A percentile compares a stretch with the other conserved stretches of the same genome.
Conservation (phyloP, 192 early-diverging fungal genomes). For the Entomortierella beljakovae region DNA sequence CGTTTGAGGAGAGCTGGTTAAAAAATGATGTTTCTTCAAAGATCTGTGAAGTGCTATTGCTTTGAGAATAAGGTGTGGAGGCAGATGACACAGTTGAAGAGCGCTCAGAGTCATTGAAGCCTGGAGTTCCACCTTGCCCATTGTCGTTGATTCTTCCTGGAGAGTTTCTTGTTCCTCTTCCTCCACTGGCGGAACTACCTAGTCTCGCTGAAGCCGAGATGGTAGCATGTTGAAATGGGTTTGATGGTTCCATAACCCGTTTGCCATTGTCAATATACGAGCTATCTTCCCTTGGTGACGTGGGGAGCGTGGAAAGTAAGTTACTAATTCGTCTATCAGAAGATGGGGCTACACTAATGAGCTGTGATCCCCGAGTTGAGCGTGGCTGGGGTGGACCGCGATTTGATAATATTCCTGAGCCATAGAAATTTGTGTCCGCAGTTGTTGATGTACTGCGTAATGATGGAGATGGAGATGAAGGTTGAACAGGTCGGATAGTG, state of each 20-base stretch:
- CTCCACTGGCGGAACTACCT: not conserved
- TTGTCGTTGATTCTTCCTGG: not conserved
- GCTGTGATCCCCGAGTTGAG: constrained; percentile 39
- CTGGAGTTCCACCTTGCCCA: not conserved
- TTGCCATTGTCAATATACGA: not conserved
- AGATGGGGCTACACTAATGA: constrained; percentile 8
- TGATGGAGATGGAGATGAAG: constrained; percentile 40
- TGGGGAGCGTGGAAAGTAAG: constrained; percentile 4
- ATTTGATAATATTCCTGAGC: constrained; percentile 24
- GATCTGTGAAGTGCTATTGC: constrained; percentile 50
- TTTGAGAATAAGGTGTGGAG: constrained; percentile 50
- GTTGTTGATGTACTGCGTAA: constrained; percentile 8
- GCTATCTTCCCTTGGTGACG: constrained; percentile 30
- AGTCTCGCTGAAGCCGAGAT: constrained; percentile 21
- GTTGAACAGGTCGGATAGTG: constrained; percentile 42
- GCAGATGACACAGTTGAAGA: constrained; percentile 32
- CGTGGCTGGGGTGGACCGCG: constrained; percentile 28
- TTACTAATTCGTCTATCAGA: constrained; percentile 10
- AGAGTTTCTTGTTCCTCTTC: constrained; percentile 3
- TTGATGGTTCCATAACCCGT: constrained; percentile 27
- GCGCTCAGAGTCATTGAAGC: constrained; percentile 30
- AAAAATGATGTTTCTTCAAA: constrained; percentile 55
- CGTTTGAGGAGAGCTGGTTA: constrained; percentile 47
- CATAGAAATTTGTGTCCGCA: constrained; percentile 18
- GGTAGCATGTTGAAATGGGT: constrained; percentile 43